Base-by-base conservation (phyloP, 257 asterid genomes). In the Linderniella brevidens region DNA sequence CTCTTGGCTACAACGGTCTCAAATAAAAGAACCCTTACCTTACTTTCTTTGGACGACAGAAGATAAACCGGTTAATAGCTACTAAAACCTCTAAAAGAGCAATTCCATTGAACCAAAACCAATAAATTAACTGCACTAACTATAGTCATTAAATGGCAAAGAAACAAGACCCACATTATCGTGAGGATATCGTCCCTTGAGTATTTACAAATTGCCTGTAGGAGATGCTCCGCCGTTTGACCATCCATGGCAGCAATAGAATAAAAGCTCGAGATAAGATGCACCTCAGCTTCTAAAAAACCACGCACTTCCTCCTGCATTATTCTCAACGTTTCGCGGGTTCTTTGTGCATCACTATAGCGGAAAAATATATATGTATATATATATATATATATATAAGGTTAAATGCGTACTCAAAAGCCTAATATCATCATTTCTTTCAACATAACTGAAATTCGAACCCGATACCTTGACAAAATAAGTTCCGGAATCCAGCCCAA, bases 191-290 rank as follows among this genome's bases (percentile, higher is more conserved):
- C 79, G 58, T 77, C 76, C 57, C 68, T 65, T 0, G 97, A 65
- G 56, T 77, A 82, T 60, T 70, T 74, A 68, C 83, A 66, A 42
- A 83, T 68, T 42, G 79, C 64, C 59, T 62, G 74, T 37, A 63
- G 79, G 57, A 87, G 92, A 59, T 87, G 97, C 57, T 79, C 88
- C 4, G 95, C 78, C 12, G 97, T 87, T 71, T 87, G 97, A 51
- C 97, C 97, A 54, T 87, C 97, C 97, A 87, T 77, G 45, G 97
- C 97, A 37, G 97, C 95, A 41, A 87, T 70, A 2, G 95, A 77
- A 71, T 87, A 87, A 70, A 87, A 87, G 68, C 97, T 87, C 40
- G 97, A 76, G 50, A 87, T 63, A 58, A 79, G 77, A 52, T 69
- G 92, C 29, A 82, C 69, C 68, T 82, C 92, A 9, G 95, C 97